Evolutionary conservation across 768 basidiomycete species (phyloP).

Genomic region (Daedaleopsis nitida): DNA sequence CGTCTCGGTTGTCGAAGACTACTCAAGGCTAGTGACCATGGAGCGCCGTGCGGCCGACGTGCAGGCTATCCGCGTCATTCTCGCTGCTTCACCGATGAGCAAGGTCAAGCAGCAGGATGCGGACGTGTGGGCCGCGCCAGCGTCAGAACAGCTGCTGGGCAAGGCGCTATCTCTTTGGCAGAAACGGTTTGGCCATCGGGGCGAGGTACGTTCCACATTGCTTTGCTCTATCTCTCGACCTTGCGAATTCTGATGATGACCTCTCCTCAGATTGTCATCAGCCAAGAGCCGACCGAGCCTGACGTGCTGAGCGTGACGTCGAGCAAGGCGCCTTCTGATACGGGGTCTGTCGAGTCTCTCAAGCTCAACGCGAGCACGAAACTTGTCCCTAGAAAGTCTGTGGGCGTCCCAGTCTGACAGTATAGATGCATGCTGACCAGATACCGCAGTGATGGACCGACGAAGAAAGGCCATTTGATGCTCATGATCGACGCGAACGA

Average conservation of each 20-base stretch:
- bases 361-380: slow-evolving; percentile 77
- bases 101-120: slow-evolving; percentile 52
- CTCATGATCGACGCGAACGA: slow-evolving; percentile 80
- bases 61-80: slow-evolving; percentile 80
- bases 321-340: slow-evolving; percentile 33
- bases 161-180: slow-evolving; percentile 82
- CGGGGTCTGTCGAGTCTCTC: slow-evolving; percentile 49
- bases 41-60: slow-evolving; percentile 86
- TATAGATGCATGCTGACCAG: background rate
- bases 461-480: slow-evolving; percentile 83
- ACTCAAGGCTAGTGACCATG: slow-evolving; percentile 66
- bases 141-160: slow-evolving; percentile 59
- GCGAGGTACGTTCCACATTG: slow-evolving; percentile 57
- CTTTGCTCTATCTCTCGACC: background rate
- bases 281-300: slow-evolving; percentile 65
- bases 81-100: slow-evolving; percentile 51
- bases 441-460: slow-evolving; percentile 65
- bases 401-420: slow-evolving; percentile 4
- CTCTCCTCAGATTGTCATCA: slow-evolving; percentile 66
- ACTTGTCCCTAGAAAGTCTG: slow-evolving; percentile 71
- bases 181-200: slow-evolving; percentile 73
- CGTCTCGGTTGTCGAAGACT: slow-evolving; percentile 87
- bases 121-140: slow-evolving; percentile 53
- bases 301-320: slow-evolving; percentile 43
- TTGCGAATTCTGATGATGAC: no score